phyloP scores from a whole-genome alignment of 148 eudicot species.

The Cornus kousa region DNA sequence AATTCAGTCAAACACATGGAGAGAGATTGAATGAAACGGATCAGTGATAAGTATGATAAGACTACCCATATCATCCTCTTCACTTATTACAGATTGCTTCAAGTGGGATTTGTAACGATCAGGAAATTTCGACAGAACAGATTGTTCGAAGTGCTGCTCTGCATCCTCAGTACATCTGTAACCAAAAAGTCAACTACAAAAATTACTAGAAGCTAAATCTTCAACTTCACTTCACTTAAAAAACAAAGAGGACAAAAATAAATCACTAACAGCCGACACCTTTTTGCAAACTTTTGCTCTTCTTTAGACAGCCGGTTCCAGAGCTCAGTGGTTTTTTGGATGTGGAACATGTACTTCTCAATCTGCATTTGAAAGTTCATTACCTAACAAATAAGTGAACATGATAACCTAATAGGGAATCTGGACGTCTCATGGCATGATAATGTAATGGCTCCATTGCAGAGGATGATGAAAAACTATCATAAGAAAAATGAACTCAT shows the following conservation, averaged over 20 bases:
- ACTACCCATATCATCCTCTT: slow-evolving; percentile 96
- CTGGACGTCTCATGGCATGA: background rate
- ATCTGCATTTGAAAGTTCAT: slow-evolving; percentile 48
- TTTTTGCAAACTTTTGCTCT: slow-evolving; percentile 71
- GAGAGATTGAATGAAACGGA: background rate
- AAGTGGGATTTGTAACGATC: slow-evolving; percentile 78
- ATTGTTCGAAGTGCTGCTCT: slow-evolving; percentile 58
- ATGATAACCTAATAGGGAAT: background rate
- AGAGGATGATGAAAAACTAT: background rate
- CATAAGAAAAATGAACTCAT: background rate
- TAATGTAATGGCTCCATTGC: background rate
- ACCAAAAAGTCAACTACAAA: slow-evolving; percentile 6
- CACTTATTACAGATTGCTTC: slow-evolving; percentile 87
- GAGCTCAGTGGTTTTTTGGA: slow-evolving; percentile 59
- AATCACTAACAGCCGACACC: slow-evolving; percentile 28
- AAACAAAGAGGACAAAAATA: slow-evolving; percentile 7
- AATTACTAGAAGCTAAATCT: background rate
- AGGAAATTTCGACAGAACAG: slow-evolving; percentile 73
- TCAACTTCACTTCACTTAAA: background rate
- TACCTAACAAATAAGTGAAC: background rate
- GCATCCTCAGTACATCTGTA: slow-evolving; percentile 62
- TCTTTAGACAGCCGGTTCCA: slow-evolving; percentile 75
- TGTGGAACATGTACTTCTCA: slow-evolving; percentile 71
- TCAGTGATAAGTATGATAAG: background rate
- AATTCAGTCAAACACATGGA: background rate